Evolutionary conservation across 768 basidiomycete species (phyloP), one percentile per base, ranked within the genome.

Genomic region (Panaeolus papilionaceus): DNA sequence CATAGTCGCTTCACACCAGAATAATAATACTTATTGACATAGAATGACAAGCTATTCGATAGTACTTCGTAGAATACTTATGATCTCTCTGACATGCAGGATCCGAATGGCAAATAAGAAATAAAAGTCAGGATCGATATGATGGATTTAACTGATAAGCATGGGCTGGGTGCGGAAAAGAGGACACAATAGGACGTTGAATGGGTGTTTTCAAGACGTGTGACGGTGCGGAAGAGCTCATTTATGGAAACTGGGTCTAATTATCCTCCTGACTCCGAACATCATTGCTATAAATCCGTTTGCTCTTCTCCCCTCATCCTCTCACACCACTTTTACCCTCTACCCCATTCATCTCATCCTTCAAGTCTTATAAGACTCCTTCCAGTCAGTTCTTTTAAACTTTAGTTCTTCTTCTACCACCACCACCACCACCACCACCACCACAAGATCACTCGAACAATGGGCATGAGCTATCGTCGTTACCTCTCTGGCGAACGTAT

Each of bases 391-490:
- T 44, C 4, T 8, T 11, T 40, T 4, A 40, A 40, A 3, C 14
- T 1, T 11, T 40, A 40, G 23, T 23, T 23, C 23, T 23, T 23
- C 39, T 16, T 44, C 18, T 6, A 44, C 42, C 42, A 42, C 42
- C 42, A 42, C 42, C 42, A 42, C 12, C 42, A 76, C 80, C 20
- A 68, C 72, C 47, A 82, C 38, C 82, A 81, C 5, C 79, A 82
- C n/a, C 79, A 82, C 49, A 83, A 81, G 61, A 18, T 62, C 67
- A 68, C 28, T 65, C 65, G 33, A 74, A 68, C 69, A 58, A 96
- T 96, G 95, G 95, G 95, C 75, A 91, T 95, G 90, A 92, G 87
- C 74, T 95, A 93, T 79, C 90, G 93, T 75, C 89, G 89, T 67
- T 96, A 95, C 82, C 90, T 96, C 70, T 83, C 88, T 62, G 93